A percentile compares a stretch with the other conserved stretches of the same genome.
phyloP scores from a whole-genome alignment of 2,329 filamentous ascomycete species.

The Monilinia fructicola region DNA sequence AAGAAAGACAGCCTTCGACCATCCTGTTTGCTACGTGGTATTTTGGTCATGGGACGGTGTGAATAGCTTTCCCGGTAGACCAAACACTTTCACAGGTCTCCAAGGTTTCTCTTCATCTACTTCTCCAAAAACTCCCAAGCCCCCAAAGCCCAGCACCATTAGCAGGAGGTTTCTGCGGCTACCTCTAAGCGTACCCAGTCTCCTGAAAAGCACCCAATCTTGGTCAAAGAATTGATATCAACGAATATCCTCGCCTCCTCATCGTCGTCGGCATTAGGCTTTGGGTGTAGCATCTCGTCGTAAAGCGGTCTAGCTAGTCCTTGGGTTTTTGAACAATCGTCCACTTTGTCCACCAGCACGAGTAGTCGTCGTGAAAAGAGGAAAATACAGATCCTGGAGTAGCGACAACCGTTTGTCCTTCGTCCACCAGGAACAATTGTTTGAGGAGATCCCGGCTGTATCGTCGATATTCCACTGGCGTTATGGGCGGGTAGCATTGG shows the following conservation, averaged over 20 bases:
- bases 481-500: slow-evolving; percentile 76
- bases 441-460: slow-evolving; percentile 78
- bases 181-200: slow-evolving; percentile 91
- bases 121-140: slow-evolving; percentile 65
- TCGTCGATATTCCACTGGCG: slow-evolving; percentile 75
- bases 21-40: slow-evolving; percentile 55
- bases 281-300: slow-evolving; percentile 79
- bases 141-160: slow-evolving; percentile 68
- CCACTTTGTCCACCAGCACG: slow-evolving; percentile 70
- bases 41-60: slow-evolving; percentile 59
- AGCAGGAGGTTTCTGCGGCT: slow-evolving; percentile 66
- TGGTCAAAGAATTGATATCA: slow-evolving; percentile 79
- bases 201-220: slow-evolving; percentile 93
- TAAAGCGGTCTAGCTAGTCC: slow-evolving; percentile 71
- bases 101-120: slow-evolving; percentile 62
- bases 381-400: slow-evolving; percentile 90
- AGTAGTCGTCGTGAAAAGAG: slow-evolving; percentile 81
- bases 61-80: slow-evolving; percentile 78
- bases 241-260: slow-evolving; percentile 90
- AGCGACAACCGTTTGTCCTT: slow-evolving; percentile 67
- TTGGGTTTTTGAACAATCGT: slow-evolving; percentile 78
- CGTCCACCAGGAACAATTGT: slow-evolving; percentile 55
- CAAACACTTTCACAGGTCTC: slow-evolving; percentile 86
- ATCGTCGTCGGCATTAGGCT: slow-evolving; percentile 73
- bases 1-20: slow-evolving; percentile 60